These are phyloP conservation scores for Lojkania enalia DNA, from an alignment of 2,329 filamentous ascomycete genomes.

Conservation along the genomic window DNA sequence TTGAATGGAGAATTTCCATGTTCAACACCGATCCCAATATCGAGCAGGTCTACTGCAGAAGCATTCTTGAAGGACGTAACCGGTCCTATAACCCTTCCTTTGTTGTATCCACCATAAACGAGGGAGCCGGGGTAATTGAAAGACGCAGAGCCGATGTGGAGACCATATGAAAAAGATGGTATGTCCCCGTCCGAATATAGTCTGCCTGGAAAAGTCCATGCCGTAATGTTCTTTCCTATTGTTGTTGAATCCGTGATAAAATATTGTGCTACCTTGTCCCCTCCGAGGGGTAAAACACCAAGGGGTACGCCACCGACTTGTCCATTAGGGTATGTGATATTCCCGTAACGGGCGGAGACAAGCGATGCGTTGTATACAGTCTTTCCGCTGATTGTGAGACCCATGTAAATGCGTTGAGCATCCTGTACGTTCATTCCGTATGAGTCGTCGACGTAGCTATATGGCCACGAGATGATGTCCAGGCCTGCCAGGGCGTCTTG, in stretches of 20 bases:
- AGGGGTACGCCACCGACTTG: slow-evolving; percentile 5
- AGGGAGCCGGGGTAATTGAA: slow-evolving; percentile 33
- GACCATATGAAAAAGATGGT: slow-evolving; percentile 31
- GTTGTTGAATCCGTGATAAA: neutral
- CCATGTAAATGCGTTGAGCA: neutral
- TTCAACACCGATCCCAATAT: slow-evolving; percentile 49
- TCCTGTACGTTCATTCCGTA: neutral
- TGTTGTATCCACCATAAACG: slow-evolving; percentile 43
- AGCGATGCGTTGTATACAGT: slow-evolving; percentile 9
- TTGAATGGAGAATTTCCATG: slow-evolving; percentile 47
- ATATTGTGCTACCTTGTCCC: neutral
- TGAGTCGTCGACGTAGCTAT: neutral
- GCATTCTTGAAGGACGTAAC: slow-evolving; percentile 24
- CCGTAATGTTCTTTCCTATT: slow-evolving; percentile 4
- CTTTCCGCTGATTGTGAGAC: slow-evolving; percentile 4
- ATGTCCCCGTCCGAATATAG: slow-evolving; percentile 19
- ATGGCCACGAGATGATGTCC: neutral
- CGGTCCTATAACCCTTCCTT: slow-evolving; percentile 32
- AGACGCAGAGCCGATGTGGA: slow-evolving; percentile 41
- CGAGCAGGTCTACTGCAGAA: slow-evolving; percentile 33
- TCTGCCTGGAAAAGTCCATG: slow-evolving; percentile 4
- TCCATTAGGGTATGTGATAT: slow-evolving; percentile 8
- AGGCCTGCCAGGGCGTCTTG: too few relatives aligned
- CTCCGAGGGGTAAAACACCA: slow-evolving; percentile 9
- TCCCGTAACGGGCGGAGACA: slow-evolving; percentile 1